phyloP scores from a whole-genome alignment of 306 rosid species.

The Lupinus albus region DNA sequence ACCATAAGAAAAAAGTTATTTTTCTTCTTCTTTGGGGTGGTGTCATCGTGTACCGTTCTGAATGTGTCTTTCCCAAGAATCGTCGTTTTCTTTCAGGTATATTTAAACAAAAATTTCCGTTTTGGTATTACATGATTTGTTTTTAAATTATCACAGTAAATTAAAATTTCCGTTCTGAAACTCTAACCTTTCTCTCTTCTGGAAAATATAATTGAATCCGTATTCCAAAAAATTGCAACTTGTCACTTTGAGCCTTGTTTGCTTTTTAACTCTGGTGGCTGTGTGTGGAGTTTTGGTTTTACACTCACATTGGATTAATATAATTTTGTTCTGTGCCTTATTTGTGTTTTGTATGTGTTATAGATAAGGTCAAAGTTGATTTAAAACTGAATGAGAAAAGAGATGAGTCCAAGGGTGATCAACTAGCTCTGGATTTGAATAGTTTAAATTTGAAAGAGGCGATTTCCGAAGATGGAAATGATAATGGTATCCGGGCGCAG shows the following conservation, averaged over 20 bases:
- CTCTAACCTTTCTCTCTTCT: neutral
- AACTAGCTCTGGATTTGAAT: constrained; percentile 64
- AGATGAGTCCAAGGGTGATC: constrained; percentile 57
- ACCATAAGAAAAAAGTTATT: neutral
- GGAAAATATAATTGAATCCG: constrained; percentile 4
- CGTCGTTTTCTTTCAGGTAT: constrained; percentile 29
- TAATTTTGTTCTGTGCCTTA: neutral
- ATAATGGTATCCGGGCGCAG: constrained; percentile 46
- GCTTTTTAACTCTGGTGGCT: constrained; percentile 32
- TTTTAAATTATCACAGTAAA: neutral
- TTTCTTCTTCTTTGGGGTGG: constrained; percentile 24
- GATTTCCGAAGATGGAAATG: constrained; percentile 44
- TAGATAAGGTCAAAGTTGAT: constrained; percentile 52
- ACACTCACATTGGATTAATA: constrained; percentile 27
- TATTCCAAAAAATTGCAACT: constrained; percentile 29
- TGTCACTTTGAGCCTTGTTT: constrained; percentile 46
- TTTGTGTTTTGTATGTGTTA: constrained; percentile 25
- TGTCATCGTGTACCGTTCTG: constrained; percentile 26
- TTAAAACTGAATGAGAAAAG: constrained; percentile 46
- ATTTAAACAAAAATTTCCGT: neutral
- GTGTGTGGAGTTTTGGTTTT: constrained; percentile 20
- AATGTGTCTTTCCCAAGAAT: neutral
- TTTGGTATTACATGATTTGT: neutral
- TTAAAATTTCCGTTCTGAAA: too few species aligned
- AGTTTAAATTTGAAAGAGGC: constrained; percentile 54